Percentiles rank a stretch among this genome's conserved stretches.
phyloP scores from a whole-genome alignment of 1,284 basidiomycete species.

The Filobasidium uniguttulatum region DNA sequence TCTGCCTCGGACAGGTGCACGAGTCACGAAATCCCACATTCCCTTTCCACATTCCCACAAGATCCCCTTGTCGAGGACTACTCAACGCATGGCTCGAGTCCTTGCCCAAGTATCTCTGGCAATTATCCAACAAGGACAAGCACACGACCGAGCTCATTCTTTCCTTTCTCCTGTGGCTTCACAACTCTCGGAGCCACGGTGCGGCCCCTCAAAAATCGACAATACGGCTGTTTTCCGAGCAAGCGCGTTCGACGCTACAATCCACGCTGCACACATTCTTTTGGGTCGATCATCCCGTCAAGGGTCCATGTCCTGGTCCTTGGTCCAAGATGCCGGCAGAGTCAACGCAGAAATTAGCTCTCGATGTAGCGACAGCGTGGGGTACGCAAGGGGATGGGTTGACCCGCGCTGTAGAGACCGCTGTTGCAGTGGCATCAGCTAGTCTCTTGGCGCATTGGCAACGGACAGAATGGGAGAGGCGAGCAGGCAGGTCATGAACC shows the following conservation, averaged over 20 bases:
- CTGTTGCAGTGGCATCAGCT: background rate
- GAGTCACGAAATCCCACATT: slow-evolving; percentile 24
- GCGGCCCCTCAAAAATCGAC: too few relatives aligned
- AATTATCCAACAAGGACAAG: slow-evolving; percentile 50
- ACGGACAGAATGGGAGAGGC: background rate
- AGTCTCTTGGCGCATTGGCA: background rate
- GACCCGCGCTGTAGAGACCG: background rate
- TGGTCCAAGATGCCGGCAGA: slow-evolving; percentile 45
- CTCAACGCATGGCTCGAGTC: slow-evolving; percentile 41
- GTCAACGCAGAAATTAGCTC: background rate
- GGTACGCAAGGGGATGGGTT: background rate
- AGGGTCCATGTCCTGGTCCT: slow-evolving; percentile 57
- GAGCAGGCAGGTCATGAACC: too few relatives aligned
- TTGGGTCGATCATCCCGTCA: slow-evolving; percentile 51
- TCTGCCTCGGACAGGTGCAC: slow-evolving; percentile 15
- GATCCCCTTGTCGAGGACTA: slow-evolving; percentile 17
- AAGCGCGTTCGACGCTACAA: slow-evolving; percentile 14
- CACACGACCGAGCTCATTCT: slow-evolving; percentile 46
- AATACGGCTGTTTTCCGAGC: slow-evolving; percentile 16
- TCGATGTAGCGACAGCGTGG: slow-evolving; percentile 7
- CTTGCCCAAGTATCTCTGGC: slow-evolving; percentile 69
- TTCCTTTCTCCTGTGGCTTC: slow-evolving; percentile 19
- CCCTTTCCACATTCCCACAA: slow-evolving; percentile 28
- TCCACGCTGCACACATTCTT: slow-evolving; percentile 59
- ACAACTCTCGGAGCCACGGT: too few relatives aligned